Base-by-base conservation (phyloP, 768 basidiomycete species). In the Podaxis rugospora region DNA sequence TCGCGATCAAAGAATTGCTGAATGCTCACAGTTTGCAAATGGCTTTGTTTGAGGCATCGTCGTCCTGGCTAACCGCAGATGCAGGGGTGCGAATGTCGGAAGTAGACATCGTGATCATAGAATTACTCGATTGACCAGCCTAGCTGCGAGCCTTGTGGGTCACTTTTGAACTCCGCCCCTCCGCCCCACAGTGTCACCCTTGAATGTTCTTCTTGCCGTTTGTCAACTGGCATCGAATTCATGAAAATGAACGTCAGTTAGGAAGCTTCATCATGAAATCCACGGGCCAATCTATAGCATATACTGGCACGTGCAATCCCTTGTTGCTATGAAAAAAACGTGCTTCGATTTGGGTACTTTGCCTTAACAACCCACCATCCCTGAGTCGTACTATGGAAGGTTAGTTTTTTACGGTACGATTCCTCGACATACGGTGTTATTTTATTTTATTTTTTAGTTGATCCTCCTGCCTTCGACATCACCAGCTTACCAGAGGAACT, bases 21-120 rank as follows among this genome's bases (percentile, higher is more conserved):
- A 21, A 23, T 7, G 18, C 64, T 44, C 37, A 66, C 65, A 66
- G 50, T 47, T 58, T 66, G 52, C 65, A 66, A 39, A 64, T 56
- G 42, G 55, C 55, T 21, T 60, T 66, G 40, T 62, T 57, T 5
- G 39, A 4, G n/a, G 52, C 13, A 23, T 62, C 59, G 4, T 61
- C 59, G 18, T 47, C 57, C 11, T 52, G 52, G 4, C 25, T 25
- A 32, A 44, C 55, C 18, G 57, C 46, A 10, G 64, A 60, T 25
- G 57, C 35, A 16, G 61, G 55, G 11, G 61, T 65, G 7, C 51
- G 42, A 23, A 62, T 64, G 36, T 54, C 27, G 16, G 55, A 52
- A 32, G 32, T 32, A 39, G 59, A 57, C 63, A 64, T 64, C 23
- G 58, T 25, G 62, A 5, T 46, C 9, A 35, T n/a, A 10, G 35